A percentile compares a stretch with the other conserved stretches of the same genome.
phyloP scores from a whole-genome alignment of 768 basidiomycete species.

The Macrocybe gigantea region DNA sequence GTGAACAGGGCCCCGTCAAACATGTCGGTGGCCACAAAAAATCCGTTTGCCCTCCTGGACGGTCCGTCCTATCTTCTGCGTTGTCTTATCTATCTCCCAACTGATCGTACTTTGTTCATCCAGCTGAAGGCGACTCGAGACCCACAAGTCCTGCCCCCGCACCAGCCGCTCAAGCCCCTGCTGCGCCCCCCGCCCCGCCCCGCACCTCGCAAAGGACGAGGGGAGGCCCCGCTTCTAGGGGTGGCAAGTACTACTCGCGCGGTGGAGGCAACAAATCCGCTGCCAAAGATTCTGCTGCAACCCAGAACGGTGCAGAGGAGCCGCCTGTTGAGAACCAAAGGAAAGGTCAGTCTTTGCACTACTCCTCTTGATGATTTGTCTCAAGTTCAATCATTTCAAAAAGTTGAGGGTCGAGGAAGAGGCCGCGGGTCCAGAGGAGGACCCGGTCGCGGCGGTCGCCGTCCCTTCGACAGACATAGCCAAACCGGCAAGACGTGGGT shows the following conservation, averaged over 20 bases:
- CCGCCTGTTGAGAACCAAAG: conserved; percentile 27
- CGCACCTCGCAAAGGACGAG: conserved; percentile 39
- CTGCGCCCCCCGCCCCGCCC: conserved; percentile 34
- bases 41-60: conserved; percentile 80
- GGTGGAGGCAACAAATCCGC: conserved; percentile 41
- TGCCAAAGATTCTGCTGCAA: conserved; percentile 27
- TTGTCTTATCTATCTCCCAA: conserved; percentile 13
- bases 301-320: conserved; percentile 38
- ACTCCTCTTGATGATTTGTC: conserved; percentile 1
- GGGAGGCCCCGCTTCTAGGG: conserved; percentile 57
- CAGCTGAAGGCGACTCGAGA: conserved; percentile 44
- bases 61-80: conserved; percentile 38
- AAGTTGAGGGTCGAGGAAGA: conserved; percentile 46
- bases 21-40: conserved; percentile 90
- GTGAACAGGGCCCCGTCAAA: conserved; percentile 57
- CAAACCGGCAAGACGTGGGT: conserved; percentile 79
- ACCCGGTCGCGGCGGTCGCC: conserved; percentile 54
- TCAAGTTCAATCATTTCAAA: conserved; percentile 6
- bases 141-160: conserved; percentile 34
- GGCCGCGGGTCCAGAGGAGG: conserved; percentile 48
- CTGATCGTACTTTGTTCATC: conserved; percentile 1
- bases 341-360: conserved; percentile 25
- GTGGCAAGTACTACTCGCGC: conserved; percentile 65
- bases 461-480: conserved; percentile 82
- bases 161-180: conserved; percentile 23